A percentile compares a stretch with the other conserved stretches of the same genome.
phyloP scores from a whole-genome alignment of 345 rosid species.

The Laguncularia racemosa region DNA sequence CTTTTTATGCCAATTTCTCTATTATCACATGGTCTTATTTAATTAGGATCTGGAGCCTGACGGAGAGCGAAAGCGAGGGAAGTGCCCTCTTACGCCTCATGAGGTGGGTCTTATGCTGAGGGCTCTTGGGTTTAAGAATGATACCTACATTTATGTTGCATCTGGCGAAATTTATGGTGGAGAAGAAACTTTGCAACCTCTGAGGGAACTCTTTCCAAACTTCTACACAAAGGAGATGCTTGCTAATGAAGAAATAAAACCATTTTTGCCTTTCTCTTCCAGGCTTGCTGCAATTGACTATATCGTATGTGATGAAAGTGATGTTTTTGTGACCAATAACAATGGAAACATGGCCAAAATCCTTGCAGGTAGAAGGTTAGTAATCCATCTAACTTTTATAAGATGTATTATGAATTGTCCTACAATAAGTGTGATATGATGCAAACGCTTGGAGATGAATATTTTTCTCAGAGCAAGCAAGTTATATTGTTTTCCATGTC shows the following conservation, averaged over 20 bases:
- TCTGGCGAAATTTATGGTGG: constrained; percentile 99
- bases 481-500: neutral
- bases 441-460: neutral
- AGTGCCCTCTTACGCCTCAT: constrained; percentile 93
- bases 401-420: neutral
- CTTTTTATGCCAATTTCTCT: neutral
- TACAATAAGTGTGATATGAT: neutral
- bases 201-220: constrained; percentile 85
- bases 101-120: constrained; percentile 97
- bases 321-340: constrained; percentile 88
- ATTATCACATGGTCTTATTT: neutral
- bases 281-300: constrained; percentile 91
- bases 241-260: constrained; percentile 63
- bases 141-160: constrained; percentile 84
- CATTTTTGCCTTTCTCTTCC: constrained; percentile 76
- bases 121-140: constrained; percentile 85
- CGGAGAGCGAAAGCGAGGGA: constrained; percentile 88
- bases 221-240: constrained; percentile 95
- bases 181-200: constrained; percentile 77
- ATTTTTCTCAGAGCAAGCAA: neutral
- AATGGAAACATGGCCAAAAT: constrained; percentile 99
- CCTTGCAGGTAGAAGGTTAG: constrained; percentile 98
- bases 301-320: constrained; percentile 90
- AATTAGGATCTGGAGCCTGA: constrained; percentile 73
- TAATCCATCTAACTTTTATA: constrained; percentile 3